Evolutionary conservation across 2,329 filamentous ascomycete genomes (phyloP), one percentile per base, ranked within the genome.

Genomic region (Elsinoe batatas): DNA sequence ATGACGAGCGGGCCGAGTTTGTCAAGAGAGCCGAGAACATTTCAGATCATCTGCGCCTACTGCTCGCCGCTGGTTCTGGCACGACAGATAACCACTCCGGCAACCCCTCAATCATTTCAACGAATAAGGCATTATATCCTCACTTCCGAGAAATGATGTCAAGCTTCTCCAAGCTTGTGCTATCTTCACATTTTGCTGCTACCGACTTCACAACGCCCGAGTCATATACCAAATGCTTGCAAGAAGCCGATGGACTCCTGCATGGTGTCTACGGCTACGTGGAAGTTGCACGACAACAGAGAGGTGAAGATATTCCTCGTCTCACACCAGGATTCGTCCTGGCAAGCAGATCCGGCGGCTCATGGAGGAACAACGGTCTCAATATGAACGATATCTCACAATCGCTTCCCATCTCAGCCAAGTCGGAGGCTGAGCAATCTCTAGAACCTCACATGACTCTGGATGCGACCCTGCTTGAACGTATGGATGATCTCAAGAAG

Each of bases 81-180:
- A 98, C 93, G 1, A 98, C 93, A 0, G 93, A 98, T 71, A 98
- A 98, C 67, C 93, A 98, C 69, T 97, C 93, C 17, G 93, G 93
- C 40, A 95, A 97, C 63, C 93, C 93, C 3, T 97, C 93, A n/a
- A 96, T 98, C 65, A 98, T 98, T 58, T 96, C 91, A 5, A 94
- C 89, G 4, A 98, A 98, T 76, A 97, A 97, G 70, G 88, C 90
- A 0, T 76, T 98, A 13, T 97, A 97, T 67, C 93, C 93, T 20
- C 91, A 97, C 71, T 98, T 98, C 72, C 80, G 93, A 54, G 93
- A 97, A 68, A 97, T 97, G 84, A 98, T 98, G 93, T 97, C 93
- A 43, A 91, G 95, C 64, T 98, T 98, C 69, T 97, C 93, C n/a
- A 98, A 98, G 70, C 78, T 98, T 8, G 93, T 98, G 43, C 84